A percentile compares a stretch with the other conserved stretches of the same genome.
Conservation (phyloP, 768 basidiomycete species). For the Candolleomyces eurysporus region DNA sequence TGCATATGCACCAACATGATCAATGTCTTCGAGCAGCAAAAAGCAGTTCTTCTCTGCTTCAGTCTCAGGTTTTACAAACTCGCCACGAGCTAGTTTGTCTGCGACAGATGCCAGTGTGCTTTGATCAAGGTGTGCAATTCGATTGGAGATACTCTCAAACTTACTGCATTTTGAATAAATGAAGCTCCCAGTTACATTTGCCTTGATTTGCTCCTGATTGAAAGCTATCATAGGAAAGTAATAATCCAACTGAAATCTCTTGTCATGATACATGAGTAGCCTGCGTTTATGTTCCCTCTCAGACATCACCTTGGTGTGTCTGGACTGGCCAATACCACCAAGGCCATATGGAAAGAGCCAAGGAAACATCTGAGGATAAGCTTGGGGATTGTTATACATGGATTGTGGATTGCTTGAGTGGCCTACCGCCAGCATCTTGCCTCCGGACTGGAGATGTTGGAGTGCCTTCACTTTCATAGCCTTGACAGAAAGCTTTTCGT, state of each 20-base stretch:
- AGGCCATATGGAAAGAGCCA: background rate
- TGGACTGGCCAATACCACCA: conserved; percentile 12
- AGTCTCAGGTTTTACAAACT: background rate
- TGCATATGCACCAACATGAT: background rate
- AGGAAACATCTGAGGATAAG: conserved; percentile 18
- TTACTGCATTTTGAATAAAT: conserved; percentile 6
- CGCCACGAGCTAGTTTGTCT: background rate
- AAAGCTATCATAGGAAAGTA: conserved; percentile 29
- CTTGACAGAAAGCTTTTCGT: background rate
- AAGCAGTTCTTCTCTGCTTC: background rate
- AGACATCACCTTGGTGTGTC: conserved; percentile 1
- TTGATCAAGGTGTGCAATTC: conserved; percentile 17
- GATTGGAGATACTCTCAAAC: conserved; percentile 18
- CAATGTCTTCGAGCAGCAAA: background rate
- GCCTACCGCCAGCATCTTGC: background rate
- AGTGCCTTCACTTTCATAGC: background rate
- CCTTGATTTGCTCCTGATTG: conserved; percentile 31
- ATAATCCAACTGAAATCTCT: conserved; percentile 30
- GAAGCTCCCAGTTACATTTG: conserved; percentile 5
- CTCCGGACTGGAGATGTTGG: background rate
- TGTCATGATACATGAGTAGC: conserved; percentile 32
- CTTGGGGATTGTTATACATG: background rate
- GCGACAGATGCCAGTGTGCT: conserved; percentile 7
- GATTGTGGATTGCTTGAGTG: background rate
- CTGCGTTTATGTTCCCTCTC: conserved; percentile 17